Conservation (phyloP, 176 grass and related monocot genomes). For the Carex kokanica region DNA sequence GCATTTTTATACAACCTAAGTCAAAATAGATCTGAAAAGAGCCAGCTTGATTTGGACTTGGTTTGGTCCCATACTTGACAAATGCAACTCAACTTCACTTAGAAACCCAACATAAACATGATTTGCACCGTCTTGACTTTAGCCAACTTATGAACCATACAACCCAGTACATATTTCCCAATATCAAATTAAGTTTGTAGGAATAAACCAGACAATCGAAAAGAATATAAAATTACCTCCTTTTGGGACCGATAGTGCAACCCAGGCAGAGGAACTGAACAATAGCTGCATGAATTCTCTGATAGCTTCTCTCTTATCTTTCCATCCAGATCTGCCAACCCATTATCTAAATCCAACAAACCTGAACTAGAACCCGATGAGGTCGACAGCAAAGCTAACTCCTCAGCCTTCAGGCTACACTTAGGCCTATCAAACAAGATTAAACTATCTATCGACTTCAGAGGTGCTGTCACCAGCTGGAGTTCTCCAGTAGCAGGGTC, state of each 20-base stretch:
- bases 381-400: slow-evolving; percentile 37
- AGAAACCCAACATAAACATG: not conserved
- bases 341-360: slow-evolving; percentile 37
- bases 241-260: slow-evolving; percentile 84
- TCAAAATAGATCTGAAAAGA: not conserved
- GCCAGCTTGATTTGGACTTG: not conserved
- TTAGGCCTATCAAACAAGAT: slow-evolving; percentile 91
- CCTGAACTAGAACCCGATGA: slow-evolving; percentile 32
- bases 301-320: slow-evolving; percentile 66
- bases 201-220: not conserved
- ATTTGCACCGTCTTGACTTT: not conserved
- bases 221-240: slow-evolving; percentile 47
- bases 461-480: slow-evolving; percentile 54
- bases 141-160: not conserved
- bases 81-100: not conserved
- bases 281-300: slow-evolving; percentile 69
- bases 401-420: slow-evolving; percentile 60
- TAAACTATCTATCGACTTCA: slow-evolving; percentile 89
- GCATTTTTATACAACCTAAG: not conserved
- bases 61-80: not conserved
- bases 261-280: slow-evolving; percentile 46
- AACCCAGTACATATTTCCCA: not conserved
- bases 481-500: slow-evolving; percentile 50
- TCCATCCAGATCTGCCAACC: slow-evolving; percentile 57
- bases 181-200: not conserved